These are phyloP conservation scores for Colletotrichum scovillei DNA, from an alignment of 2,329 filamentous ascomycete species.

Conservation along the genomic window DNA sequence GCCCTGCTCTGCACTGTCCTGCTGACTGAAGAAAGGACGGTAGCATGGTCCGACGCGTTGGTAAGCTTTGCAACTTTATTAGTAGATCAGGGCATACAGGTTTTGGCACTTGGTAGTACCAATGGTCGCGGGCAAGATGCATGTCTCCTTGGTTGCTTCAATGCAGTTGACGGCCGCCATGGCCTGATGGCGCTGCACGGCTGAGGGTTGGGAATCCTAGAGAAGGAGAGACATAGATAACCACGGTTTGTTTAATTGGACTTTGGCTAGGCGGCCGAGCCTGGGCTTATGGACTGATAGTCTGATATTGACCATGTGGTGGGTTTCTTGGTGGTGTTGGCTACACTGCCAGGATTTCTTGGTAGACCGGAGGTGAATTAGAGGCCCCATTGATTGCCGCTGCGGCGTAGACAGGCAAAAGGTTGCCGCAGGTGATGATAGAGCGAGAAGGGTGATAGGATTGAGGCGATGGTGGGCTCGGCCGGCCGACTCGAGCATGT, in stretches of 20 bases:
- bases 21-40: neutral
- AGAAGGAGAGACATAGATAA: constrained; percentile 9
- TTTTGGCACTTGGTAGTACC: neutral
- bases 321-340: neutral
- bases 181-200: constrained; percentile 14
- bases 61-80: constrained; percentile 4
- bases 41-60: constrained; percentile 17
- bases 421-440: neutral
- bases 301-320: neutral
- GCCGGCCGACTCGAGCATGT: constrained; percentile 26
- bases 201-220: neutral
- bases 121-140: neutral
- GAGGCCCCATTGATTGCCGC: neutral
- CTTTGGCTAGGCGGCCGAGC: neutral
- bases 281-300: constrained; percentile 11
- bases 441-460: neutral
- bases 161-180: constrained; percentile 13
- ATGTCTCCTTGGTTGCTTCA: neutral
- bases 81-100: neutral
- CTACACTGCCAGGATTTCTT: neutral
- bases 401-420: neutral
- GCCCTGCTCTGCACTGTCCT: constrained; percentile 23
- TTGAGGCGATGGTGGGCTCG: constrained; percentile 10
- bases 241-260: constrained; percentile 1
- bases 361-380: neutral